A percentile compares a stretch with the other conserved stretches of the same genome.
Conservation (phyloP, 2,329 filamentous ascomycete species). For the Camptophora hylomeconis region DNA sequence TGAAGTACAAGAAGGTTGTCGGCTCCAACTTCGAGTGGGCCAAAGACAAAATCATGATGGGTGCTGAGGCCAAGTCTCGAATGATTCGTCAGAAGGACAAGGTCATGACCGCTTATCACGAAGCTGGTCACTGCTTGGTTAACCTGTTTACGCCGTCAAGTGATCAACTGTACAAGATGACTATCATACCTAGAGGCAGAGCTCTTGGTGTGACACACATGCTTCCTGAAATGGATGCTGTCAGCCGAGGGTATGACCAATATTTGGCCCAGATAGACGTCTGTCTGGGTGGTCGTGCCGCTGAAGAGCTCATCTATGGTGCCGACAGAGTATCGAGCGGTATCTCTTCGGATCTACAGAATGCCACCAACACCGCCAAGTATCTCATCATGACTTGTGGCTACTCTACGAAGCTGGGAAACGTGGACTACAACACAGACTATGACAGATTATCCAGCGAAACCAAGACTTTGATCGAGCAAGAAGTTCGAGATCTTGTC, state of each 20-base stretch:
- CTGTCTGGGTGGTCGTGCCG: conserved; percentile 73
- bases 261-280: conserved; percentile 70
- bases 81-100: conserved; percentile 90
- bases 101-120: conserved; percentile 78
- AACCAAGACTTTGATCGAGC: conserved; percentile 76
- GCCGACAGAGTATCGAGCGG: conserved; percentile 85
- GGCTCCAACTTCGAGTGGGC: conserved; percentile 88
- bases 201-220: conserved; percentile 77
- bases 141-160: conserved; percentile 67
- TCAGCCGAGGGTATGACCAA: conserved; percentile 74
- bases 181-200: conserved; percentile 81
- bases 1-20: conserved; percentile 61
- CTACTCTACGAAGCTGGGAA: conserved; percentile 78
- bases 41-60: conserved; percentile 97
- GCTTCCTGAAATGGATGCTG: conserved; percentile 71
- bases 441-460: conserved; percentile 73
- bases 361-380: conserved; percentile 71
- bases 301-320: conserved; percentile 81
- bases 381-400: conserved; percentile 78
- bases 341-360: conserved; percentile 68
- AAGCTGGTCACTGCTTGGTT: conserved; percentile 88
- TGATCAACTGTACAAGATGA: conserved; percentile 86
- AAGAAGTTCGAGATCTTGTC: conserved; percentile 72
- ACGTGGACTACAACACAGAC: conserved; percentile 72
- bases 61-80: conserved; percentile 78